Conservation (phyloP, 495 filamentous ascomycete species). For the Friedmanniomyces simplex region DNA sequence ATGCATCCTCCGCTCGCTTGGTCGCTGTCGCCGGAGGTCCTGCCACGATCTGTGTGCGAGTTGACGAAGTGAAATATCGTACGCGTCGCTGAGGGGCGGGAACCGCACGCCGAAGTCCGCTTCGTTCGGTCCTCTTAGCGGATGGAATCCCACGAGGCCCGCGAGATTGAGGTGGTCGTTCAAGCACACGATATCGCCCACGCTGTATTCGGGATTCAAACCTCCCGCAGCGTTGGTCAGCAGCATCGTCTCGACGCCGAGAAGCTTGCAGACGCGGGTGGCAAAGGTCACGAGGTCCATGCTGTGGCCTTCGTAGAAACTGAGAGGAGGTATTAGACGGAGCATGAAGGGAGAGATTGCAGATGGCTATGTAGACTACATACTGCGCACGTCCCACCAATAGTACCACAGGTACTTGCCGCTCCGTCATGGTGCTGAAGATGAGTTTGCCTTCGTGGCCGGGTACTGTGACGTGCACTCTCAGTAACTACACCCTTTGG, state of each 20-base stretch:
- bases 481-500: no score
- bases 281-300: conserved; percentile 61
- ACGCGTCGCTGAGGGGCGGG: conserved; percentile 63
- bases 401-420: conserved; percentile 51
- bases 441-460: conserved; percentile 70
- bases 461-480: conserved; percentile 34
- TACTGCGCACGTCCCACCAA: conserved; percentile 69
- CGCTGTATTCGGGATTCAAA: conserved; percentile 54
- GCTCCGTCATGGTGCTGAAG: conserved; percentile 50
- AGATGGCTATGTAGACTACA: conserved; percentile 29
- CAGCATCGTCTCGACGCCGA: conserved; percentile 56
- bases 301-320: conserved; percentile 68
- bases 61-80: conserved; percentile 58
- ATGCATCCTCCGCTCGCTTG: conserved; percentile 44
- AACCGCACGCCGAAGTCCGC: conserved; percentile 62
- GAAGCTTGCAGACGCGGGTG: conserved; percentile 55
- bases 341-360: neutral
- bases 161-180: conserved; percentile 70
- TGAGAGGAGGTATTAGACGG: conserved; percentile 24
- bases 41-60: conserved; percentile 53
- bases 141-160: conserved; percentile 61
- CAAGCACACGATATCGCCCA: conserved; percentile 63
- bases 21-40: conserved; percentile 29
- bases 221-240: conserved; percentile 72
- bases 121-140: conserved; percentile 59